A percentile compares a stretch with the other conserved stretches of the same genome.
Evolutionary conservation across 176 grass and related monocot species (phyloP).

Genomic region (Eleusine indica): DNA sequence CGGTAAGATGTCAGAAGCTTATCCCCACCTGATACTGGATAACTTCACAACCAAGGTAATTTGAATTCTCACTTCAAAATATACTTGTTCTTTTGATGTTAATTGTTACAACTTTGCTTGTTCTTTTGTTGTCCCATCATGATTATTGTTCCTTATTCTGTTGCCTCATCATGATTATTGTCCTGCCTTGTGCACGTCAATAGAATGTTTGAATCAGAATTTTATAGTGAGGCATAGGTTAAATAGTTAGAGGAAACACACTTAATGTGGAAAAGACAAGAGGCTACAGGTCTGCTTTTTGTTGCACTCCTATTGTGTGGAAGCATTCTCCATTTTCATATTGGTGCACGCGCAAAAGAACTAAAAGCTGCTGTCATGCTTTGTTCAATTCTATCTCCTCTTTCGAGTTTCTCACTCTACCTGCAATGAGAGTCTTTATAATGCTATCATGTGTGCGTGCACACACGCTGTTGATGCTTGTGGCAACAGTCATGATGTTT

Average conservation of each 20-base stretch:
- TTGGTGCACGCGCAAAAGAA: neutral
- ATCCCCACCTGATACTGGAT: slow-evolving; percentile 70
- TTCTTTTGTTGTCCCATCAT: neutral
- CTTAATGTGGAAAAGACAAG: neutral
- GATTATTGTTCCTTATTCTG: neutral
- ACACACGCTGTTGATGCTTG: neutral
- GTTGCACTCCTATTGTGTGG: neutral
- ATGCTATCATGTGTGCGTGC: neutral
- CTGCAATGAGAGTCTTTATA: neutral
- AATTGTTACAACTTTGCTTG: neutral
- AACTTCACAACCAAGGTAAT: slow-evolving; percentile 45
- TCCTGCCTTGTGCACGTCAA: neutral
- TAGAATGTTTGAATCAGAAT: neutral
- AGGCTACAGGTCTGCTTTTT: neutral
- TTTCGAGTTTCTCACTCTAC: neutral
- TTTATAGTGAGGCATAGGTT: neutral
- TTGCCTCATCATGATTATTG: neutral
- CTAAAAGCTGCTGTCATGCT: slow-evolving; percentile 31
- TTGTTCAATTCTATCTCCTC: neutral
- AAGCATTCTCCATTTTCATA: neutral
- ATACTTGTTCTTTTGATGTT: neutral
- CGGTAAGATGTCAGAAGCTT: slow-evolving; percentile 94
- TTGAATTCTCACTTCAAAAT: neutral
- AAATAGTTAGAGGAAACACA: neutral
- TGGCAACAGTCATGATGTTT: neutral